Conservation (phyloP, 2,329 filamentous ascomycete genomes). For the Pseudogymnoascus sp. region DNA sequence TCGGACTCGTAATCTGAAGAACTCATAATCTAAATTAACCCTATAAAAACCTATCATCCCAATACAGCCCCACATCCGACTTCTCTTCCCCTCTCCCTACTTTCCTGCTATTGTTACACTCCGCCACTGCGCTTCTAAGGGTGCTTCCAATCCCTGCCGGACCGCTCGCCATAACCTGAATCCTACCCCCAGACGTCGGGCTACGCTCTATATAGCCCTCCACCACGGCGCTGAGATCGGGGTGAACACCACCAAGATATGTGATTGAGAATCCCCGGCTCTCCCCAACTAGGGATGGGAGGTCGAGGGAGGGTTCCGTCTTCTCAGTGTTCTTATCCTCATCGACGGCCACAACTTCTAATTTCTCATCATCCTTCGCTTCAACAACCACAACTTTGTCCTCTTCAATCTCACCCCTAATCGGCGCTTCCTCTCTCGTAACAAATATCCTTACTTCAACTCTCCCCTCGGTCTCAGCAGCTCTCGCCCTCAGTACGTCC, state of each 20-base stretch:
- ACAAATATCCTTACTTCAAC: neutral
- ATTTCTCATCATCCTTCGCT: constrained; percentile 20
- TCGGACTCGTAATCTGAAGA: neutral
- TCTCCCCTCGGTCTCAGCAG: neutral
- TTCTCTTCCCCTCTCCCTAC: constrained; percentile 52
- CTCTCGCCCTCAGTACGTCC: neutral
- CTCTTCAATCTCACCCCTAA: neutral
- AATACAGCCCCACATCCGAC: constrained; percentile 47
- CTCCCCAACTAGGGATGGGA: neutral
- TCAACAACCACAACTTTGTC: neutral
- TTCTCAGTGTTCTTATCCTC: constrained; percentile 15
- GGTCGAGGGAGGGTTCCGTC: constrained; percentile 19
- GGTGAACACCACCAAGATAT: constrained; percentile 28
- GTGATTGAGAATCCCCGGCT: constrained; percentile 12
- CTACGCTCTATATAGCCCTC: constrained; percentile 40
- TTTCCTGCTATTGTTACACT: constrained; percentile 40
- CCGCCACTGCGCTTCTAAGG: constrained; percentile 44
- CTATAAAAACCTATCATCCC: constrained; percentile 43
- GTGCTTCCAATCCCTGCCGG: constrained; percentile 53
- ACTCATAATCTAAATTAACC: neutral
- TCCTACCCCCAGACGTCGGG: constrained; percentile 35
- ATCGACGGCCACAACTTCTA: constrained; percentile 18
- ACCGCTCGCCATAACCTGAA: constrained; percentile 51
- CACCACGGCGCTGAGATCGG: constrained; percentile 40
- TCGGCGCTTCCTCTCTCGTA: neutral